Evolutionary conservation across 371 early-diverging fungal species (phyloP), one percentile per base, ranked within the genome.

Genomic region (Mycotypha africana): DNA sequence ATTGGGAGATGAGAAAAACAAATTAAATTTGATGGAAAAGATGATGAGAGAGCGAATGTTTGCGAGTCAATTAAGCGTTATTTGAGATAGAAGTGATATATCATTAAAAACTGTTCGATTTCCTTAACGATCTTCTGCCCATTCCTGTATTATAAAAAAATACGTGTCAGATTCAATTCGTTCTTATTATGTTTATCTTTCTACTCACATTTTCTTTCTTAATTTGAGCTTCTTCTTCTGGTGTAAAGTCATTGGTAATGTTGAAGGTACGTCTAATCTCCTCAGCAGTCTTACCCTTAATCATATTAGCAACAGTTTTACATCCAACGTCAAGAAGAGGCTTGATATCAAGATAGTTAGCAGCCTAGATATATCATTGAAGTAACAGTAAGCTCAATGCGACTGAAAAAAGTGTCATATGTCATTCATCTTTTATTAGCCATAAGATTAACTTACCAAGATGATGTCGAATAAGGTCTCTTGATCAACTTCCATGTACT

Each of bases 301-400:
- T 95, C 93, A 95, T 92, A 64, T 95, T 95, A 47, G 98, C 98
- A 42, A 96, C 93, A n/a, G 91, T 95, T 77, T 95, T 95, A 77
- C 97, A 97, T 21, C 93, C 92, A 37, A 95, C 82, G 68, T 95
- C 95, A 28, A 97, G 70, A 51, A 97, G 73, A 21, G 85, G 88
- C 74, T 93, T 93, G 71, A 97, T 96, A 69, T 96, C 95, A 51
- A 97, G 81, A 63, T 95, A 93, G 71, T 97, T 96, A 38, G 96
- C 91, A 42, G 96, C 98, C 74, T 74, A 55, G 19, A 34, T 26
- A 6, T n/a, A 45, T 32, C 9, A 31, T 2, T 10, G n/a, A n/a
- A n/a, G n/a, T n/a, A n/a, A n/a, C n/a, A n/a, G n/a, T n/a, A n/a
- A n/a, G n/a, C n/a, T n/a, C n/a, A n/a, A n/a, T n/a, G n/a, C n/a